Base-by-base conservation (phyloP, 805 yeast genomes). In the Pichia nanzhaoensis region DNA sequence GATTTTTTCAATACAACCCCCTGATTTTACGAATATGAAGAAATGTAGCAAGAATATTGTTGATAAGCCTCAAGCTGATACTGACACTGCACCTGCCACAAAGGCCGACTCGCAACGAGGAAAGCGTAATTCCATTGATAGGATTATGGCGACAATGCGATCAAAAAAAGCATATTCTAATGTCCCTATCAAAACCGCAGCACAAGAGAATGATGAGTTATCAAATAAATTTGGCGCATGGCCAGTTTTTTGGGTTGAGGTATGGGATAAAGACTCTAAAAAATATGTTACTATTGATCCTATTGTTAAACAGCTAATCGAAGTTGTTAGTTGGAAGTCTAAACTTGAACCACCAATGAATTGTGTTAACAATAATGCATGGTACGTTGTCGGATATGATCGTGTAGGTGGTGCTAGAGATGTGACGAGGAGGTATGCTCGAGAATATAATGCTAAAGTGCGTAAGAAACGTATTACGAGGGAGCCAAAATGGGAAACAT, bases 211-310 rank as follows among this genome's bases (percentile, higher is more conserved):
- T 17, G 47, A 41, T 17, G 50, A 49, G 16, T 34, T 34, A 13
- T 5, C 31, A 1, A 44, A 41, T 7, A 41, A 44, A 28, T 39
- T 28, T 20, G 51, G 51, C 1, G 46, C 49, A 8, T 82, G 69
- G 55, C 97, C 97, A 0, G 72, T 89, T 0, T 89, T 82, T 57
- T 93, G 99, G 99, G 80, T 80, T 19, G 99, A 93, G 60, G 96
- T 85, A 0, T 91, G 95, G 95, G 90, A 91, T 59, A 74, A 74
- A 41, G 77, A 73, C 47, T 65, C 78, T 5, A 73, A 78, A 47
- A 75, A 71, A 41, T 91, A 96, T 95, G 73, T 89, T n/a, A 77
- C 95, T 2, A 71, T 89, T 2, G 99, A 93, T 56, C 93, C 97
- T 0, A 67, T 82, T 0, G 80, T 82, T 24, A 73, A 81, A 45